A percentile compares a stretch with the other conserved stretches of the same genome.
Evolutionary conservation across 176 grass and related monocot species (phyloP).

Genomic region (Tillandsia leiboldiana): DNA sequence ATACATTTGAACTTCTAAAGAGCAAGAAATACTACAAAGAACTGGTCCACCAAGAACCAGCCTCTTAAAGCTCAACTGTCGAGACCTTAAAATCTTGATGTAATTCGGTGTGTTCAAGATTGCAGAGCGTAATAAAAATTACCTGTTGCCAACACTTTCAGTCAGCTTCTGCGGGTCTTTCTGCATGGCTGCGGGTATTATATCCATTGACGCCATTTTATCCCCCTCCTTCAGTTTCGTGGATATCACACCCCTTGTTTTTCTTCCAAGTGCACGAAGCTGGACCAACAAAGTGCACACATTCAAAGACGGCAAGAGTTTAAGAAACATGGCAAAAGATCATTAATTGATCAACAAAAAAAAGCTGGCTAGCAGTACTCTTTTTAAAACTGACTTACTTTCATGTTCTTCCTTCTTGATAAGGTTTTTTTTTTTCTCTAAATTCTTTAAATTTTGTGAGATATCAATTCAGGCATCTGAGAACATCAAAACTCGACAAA

Average conservation of each 20-base stretch:
- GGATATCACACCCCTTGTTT: constrained; percentile 54
- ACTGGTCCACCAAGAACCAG: too few species aligned
- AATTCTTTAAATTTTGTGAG: not conserved
- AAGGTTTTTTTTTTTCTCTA: not conserved
- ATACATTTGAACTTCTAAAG: not conserved
- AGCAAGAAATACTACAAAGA: too few species aligned
- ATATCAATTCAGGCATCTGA: not conserved
- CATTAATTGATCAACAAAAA: not conserved
- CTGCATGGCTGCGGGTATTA: constrained; percentile 59
- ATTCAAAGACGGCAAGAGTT: not conserved
- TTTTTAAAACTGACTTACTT: not conserved
- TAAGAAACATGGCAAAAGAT: constrained; percentile 20
- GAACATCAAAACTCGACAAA: constrained; percentile 7
- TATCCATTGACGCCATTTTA: constrained; percentile 86
- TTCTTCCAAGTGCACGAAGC: constrained; percentile 77
- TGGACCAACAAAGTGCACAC: constrained; percentile 25
- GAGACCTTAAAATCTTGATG: too few species aligned
- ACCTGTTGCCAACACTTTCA: constrained; percentile 41
- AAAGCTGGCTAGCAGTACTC: not conserved
- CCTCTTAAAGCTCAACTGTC: too few species aligned
- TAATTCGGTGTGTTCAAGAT: not conserved
- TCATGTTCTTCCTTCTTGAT: not conserved
- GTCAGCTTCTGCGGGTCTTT: constrained; percentile 39
- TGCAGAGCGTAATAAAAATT: constrained; percentile 4
- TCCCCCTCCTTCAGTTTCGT: constrained; percentile 77